Evolutionary conservation across 2,329 filamentous ascomycete genomes (phyloP).

Genomic region (Pseudogymnoascus sp.): DNA sequence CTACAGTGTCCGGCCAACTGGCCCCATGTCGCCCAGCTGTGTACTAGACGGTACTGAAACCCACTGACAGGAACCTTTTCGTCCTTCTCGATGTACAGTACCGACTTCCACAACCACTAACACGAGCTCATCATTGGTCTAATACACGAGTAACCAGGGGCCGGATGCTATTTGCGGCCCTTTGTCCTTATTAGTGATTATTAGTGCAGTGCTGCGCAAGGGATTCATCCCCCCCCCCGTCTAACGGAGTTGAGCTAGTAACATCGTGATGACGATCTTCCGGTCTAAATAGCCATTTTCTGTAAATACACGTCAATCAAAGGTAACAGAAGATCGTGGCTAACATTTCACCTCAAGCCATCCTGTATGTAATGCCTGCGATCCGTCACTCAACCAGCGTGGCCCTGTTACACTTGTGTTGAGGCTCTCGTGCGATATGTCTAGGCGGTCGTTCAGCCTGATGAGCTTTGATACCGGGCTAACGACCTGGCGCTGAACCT

Average conservation of each 20-base stretch:
- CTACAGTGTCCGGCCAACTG: not conserved
- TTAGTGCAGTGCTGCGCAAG: not conserved
- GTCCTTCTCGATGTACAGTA: conserved; percentile 1
- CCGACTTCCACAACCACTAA: not conserved
- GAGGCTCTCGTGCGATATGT: conserved; percentile 1
- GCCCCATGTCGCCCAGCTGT: not conserved
- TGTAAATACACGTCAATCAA: conserved; percentile 1
- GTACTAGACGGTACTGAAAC: not conserved
- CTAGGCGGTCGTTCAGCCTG: not conserved
- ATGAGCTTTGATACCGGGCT: not conserved
- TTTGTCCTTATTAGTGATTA: conserved; percentile 2
- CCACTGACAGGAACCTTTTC: conserved; percentile 5
- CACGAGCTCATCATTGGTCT: not conserved
- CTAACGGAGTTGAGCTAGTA: conserved; percentile 4
- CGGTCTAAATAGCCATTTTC: not conserved
- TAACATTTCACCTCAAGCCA: not conserved
- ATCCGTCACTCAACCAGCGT: not conserved
- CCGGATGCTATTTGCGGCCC: not conserved
- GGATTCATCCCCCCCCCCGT: not conserved
- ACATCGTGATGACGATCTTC: conserved; percentile 7
- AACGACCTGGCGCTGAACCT: not conserved
- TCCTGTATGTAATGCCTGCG: not conserved
- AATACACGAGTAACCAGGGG: not conserved
- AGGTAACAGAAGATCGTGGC: conserved; percentile 5
- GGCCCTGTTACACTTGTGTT: not conserved